Evolutionary conservation across 1,139 yeast genomes (phyloP), one percentile per base, ranked within the genome.

Genomic region (Saccharomycopsis phalli): DNA sequence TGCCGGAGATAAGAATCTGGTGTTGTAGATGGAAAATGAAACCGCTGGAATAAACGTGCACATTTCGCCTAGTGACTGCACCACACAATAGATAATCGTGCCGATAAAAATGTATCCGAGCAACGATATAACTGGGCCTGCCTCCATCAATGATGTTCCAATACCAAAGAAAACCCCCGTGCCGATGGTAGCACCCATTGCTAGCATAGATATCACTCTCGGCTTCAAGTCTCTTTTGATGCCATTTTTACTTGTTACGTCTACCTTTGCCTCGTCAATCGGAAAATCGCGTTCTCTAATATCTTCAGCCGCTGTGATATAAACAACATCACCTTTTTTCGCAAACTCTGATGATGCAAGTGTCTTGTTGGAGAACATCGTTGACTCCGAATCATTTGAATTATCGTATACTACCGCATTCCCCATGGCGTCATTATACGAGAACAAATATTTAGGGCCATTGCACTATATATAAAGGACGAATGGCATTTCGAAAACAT

Each of bases 41-140:
- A 87, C 84, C 2, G 84, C 65, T 2, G 88, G 88, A 36, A 80
- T 76, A 48, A 71, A 76, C 14, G 87, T 79, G 34, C 87, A 86
- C 84, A 80, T 76, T 60, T 80, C 91, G 51, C 87, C 87, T 48
- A 80, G 62, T 6, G 81, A 69, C 57, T 79, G 87, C 18, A 84
- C 76, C 37, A 81, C 79, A 23, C 73, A 69, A 52, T 69, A 78
- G 1, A 78, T 79, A 46, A 81, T 59, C 1, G 80, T 56, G 36
- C 84, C 81, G 66, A 80, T 76, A 57, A 78, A 76, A 18, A 76
- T 53, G 52, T 75, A 80, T 1, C 83, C 73, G 41, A 80, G 73
- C 27, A 81, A 62, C 4, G 81, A 59, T 36, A 75, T 73, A 1
- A 74, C 86, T 1, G 88, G 88, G 28, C 88, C 88, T 3, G 81